These are phyloP conservation scores for Stagonosporopsis chrysanthemi DNA, from an alignment of 2,329 filamentous ascomycete species.

Conservation along the genomic window DNA sequence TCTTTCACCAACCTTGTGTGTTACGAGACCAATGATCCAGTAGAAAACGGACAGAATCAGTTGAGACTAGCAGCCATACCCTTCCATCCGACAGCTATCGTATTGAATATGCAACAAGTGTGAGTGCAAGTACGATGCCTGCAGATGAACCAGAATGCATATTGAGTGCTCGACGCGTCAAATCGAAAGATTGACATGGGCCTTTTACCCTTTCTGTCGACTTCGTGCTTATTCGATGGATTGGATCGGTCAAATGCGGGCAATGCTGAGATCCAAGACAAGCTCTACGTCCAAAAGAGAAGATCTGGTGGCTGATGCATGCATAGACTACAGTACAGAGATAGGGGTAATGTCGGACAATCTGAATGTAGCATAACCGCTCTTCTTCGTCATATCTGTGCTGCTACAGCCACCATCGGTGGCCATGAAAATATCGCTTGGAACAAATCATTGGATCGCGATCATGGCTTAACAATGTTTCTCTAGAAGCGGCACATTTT, in stretches of 20 bases:
- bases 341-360: slow-evolving; percentile 31
- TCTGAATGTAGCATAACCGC: slow-evolving; percentile 34
- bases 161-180: not conserved
- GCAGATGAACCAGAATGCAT: not conserved
- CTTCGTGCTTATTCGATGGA: slow-evolving; percentile 35
- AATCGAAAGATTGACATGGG: slow-evolving; percentile 26
- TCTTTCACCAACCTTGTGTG: not conserved
- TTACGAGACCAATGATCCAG: too few relatives aligned
- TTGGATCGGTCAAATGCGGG: slow-evolving; percentile 36
- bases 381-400: slow-evolving; percentile 38
- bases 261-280: slow-evolving; percentile 38
- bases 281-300: not conserved
- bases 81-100: not conserved
- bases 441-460: slow-evolving; percentile 29
- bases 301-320: not conserved
- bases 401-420: slow-evolving; percentile 33
- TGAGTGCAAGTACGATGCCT: not conserved
- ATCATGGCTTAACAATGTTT: slow-evolving; percentile 15
- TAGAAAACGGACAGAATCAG: not conserved
- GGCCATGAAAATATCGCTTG: slow-evolving; percentile 31
- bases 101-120: not conserved
- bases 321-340: slow-evolving; percentile 31
- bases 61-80: not conserved
- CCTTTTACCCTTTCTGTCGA: slow-evolving; percentile 29
- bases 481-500: not conserved